These are phyloP conservation scores for Arthroderma sp. DNA, from an alignment of 2,329 filamentous ascomycete species.

Conservation along the genomic window DNA sequence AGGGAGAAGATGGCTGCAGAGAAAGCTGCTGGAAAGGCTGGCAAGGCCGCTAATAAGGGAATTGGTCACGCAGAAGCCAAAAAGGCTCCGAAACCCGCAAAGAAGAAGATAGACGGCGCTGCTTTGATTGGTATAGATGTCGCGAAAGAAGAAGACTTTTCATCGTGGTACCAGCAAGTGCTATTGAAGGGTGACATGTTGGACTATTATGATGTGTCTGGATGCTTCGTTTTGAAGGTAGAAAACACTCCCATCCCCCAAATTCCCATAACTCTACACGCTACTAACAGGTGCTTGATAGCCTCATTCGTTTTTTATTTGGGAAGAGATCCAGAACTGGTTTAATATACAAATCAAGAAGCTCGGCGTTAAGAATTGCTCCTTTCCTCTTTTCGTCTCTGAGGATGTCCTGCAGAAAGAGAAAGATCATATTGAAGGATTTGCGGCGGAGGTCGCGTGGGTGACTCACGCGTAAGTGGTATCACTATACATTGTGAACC, in stretches of 20 bases:
- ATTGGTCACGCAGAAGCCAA: slow-evolving; percentile 34
- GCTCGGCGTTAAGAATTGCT: slow-evolving; percentile 87
- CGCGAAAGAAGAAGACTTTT: slow-evolving; percentile 73
- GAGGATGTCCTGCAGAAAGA: slow-evolving; percentile 73
- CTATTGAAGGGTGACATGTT: slow-evolving; percentile 95
- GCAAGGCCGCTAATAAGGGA: slow-evolving; percentile 21
- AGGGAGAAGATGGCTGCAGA: slow-evolving; percentile 29
- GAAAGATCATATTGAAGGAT: slow-evolving; percentile 97
- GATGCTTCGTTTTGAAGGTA: slow-evolving; percentile 85
- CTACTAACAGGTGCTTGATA: slow-evolving; percentile 16
- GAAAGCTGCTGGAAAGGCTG: slow-evolving; percentile 23
- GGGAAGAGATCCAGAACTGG: slow-evolving; percentile 50
- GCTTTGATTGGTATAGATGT: slow-evolving; percentile 77
- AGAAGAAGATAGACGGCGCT: slow-evolving; percentile 46
- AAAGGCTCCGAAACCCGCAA: slow-evolving; percentile 28
- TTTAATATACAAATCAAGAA: slow-evolving; percentile 62
- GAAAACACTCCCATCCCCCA: neutral
- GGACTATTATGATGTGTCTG: slow-evolving; percentile 96
- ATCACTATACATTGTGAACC: neutral
- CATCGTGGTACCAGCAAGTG: slow-evolving; percentile 95
- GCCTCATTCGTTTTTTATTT: slow-evolving; percentile 53
- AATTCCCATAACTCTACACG: neutral
- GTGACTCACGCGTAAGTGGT: slow-evolving; percentile 35
- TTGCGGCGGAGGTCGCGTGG: slow-evolving; percentile 57
- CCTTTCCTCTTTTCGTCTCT: slow-evolving; percentile 92